Evolutionary conservation across 805 yeast species (phyloP), one percentile per base, ranked within the genome.

Genomic region (Lachancea sp.): DNA sequence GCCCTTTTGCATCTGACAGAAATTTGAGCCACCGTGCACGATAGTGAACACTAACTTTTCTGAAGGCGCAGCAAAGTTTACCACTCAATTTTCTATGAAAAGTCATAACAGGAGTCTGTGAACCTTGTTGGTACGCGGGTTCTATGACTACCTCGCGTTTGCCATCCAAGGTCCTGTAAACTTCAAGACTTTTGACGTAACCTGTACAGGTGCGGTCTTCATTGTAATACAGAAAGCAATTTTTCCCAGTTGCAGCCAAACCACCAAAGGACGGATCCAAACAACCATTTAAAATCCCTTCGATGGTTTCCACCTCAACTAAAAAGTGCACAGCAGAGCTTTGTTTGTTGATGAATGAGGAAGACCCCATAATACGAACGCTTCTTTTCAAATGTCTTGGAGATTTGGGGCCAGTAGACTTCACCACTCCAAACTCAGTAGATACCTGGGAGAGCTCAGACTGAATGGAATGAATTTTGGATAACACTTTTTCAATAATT

Each of bases 11-110:
- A 8, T 45, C 39, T 35, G 45, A 44, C 17, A 51, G 20, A n/a
- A 49, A 36, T 16, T 50, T 54, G 15, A 84, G 46, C 84, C 90
- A 78, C 19, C 66, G 62, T 0, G 89, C 78, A 52, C 79, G 74
- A 52, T 84, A 85, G 34, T 80, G 78, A 2, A 82, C 7, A 4
- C 66, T 51, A 11, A 77, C 44, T 47, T 80, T 77, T 30, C 75
- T 67, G 18, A 82, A 49, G 36, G 70, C 66, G 1, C 79, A 52
- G 22, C 72, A 75, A 5, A 72, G 42, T 2, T 58, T 59, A 10
- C 66, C 64, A 5, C 64, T 65, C 9, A 63, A 54, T 22, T 61
- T 63, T 3, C 67, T 49, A 39, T 69, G 71, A 13, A 73, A 44
- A 2, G 71, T 69, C 1, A 77, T 49, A 45, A 71, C 58, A 1